A percentile compares a stretch with the other conserved stretches of the same genome.
phyloP scores from a whole-genome alignment of 2,329 filamentous ascomycete genomes.

The Botryosphaeria agaves region DNA sequence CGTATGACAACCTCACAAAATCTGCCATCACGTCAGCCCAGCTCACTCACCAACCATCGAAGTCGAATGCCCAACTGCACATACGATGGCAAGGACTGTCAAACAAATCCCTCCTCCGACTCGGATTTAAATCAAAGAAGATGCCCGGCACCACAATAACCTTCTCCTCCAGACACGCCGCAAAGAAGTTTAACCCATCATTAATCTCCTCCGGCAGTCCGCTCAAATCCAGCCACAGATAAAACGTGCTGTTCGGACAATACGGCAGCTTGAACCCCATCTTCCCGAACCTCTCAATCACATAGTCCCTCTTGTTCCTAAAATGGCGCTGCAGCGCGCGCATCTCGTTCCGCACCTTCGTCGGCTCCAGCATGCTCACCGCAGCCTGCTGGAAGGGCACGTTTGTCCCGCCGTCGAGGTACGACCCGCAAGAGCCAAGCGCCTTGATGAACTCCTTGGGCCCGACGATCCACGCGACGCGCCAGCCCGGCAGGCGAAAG shows the following conservation, averaged over 20 bases:
- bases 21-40: conserved; percentile 21
- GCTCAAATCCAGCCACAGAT: conserved; percentile 58
- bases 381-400: conserved; percentile 93
- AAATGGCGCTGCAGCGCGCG: conserved; percentile 77
- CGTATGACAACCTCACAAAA: conserved; percentile 74
- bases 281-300: conserved; percentile 57
- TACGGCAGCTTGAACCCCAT: conserved; percentile 75
- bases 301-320: conserved; percentile 83
- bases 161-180: conserved; percentile 82
- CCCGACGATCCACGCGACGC: conserved; percentile 89
- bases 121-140: conserved; percentile 93
- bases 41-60: too few relatives aligned
- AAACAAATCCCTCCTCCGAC: conserved; percentile 75
- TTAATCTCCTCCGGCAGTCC: conserved; percentile 64
- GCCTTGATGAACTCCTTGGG: conserved; percentile 94
- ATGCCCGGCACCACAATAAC: conserved; percentile 94
- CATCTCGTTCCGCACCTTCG: conserved; percentile 71
- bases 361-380: conserved; percentile 80
- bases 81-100: conserved; percentile 70
- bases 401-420: conserved; percentile 87
- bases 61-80: too few relatives aligned
- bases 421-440: conserved; percentile 80
- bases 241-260: conserved; percentile 84
- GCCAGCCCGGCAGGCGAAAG: conserved; percentile 90
- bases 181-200: conserved; percentile 93